Conservation (phyloP, 768 basidiomycete species). For the Leccinum variicolor region DNA sequence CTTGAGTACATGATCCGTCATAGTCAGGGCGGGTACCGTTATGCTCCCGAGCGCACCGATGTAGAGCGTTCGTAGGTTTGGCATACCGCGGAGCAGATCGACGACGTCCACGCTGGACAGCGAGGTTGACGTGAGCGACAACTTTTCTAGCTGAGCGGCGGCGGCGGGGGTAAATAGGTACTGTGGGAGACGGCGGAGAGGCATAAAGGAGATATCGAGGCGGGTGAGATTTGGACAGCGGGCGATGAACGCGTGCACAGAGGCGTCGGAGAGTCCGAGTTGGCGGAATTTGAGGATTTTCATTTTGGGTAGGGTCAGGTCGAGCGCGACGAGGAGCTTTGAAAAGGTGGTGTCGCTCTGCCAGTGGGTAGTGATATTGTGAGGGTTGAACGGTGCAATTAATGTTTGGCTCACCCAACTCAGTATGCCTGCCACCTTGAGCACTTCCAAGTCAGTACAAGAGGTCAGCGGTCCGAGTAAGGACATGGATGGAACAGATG, state of each 20-base stretch:
- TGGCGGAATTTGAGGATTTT: conserved; percentile 59
- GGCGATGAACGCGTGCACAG: conserved; percentile 40
- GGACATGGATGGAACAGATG: conserved; percentile 47
- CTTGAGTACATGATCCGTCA: conserved; percentile 49
- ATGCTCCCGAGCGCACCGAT: conserved; percentile 58
- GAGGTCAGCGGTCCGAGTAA: conserved; percentile 40
- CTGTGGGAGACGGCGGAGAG: conserved; percentile 37
- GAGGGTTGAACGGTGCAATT: background rate
- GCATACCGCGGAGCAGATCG: conserved; percentile 35
- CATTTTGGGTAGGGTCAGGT: conserved; percentile 38
- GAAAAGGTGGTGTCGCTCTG: conserved; percentile 58
- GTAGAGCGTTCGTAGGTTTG: conserved; percentile 45
- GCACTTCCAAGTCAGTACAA: conserved; percentile 43
- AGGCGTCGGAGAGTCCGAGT: conserved; percentile 46
- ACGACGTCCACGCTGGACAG: conserved; percentile 41
- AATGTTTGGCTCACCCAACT: conserved; percentile 49
- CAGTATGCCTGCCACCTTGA: conserved; percentile 61
- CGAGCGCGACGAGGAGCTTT: conserved; percentile 37
- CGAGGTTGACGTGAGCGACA: conserved; percentile 59
- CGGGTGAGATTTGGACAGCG: conserved; percentile 49
- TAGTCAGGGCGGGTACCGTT: conserved; percentile 49
- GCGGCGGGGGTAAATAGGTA: background rate
- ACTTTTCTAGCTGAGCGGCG: conserved; percentile 45
- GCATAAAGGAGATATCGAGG: conserved; percentile 66
- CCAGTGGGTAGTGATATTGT: background rate